Base-by-base conservation (phyloP, 1,139 yeast species). In the Pichia cactophila region DNA sequence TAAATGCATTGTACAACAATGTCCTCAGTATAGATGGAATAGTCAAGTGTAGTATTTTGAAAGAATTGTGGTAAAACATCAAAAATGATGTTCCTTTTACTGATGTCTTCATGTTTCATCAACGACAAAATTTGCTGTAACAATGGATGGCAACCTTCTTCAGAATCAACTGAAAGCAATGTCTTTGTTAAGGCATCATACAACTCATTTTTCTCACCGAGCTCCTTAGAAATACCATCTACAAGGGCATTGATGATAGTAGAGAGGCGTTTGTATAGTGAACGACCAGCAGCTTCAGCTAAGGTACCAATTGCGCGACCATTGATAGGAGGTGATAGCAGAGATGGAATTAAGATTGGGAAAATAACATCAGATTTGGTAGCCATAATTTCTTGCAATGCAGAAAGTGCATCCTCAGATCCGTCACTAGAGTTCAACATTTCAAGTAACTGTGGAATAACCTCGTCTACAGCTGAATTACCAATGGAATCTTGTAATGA, bases 321-420 rank as follows among this genome's bases (percentile, higher is more conserved):
- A 68, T 90, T 89, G 54, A 92, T 81, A 10, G 97, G 97, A 10
- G 90, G 83, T 10, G 81, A 66, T 62, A 90, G 73, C 63, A 94
- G 74, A 0, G 95, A 79, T 46, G 98, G 97, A 53, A 92, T 77
- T 64, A 92, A 77, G 48, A 88, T 85, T 50, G 98, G 97, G 90
- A 94, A 89, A 53, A 92, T 87, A 2, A 86, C 82, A 54, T 88
- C 95, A 7, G 97, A 78, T 65, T 88, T 86, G 12, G 90, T 83
- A 6, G 94, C 80, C 95, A 94, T 88, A 60, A 92, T 85, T 64
- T 89, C 97, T 68, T 86, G 83, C 58, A 94, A 74, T 4, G 98
- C 98, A 50, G 83, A 74, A 56, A 92, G 75, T 0, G 98, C 96
- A 62, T 81, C 78, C 48, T 81, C 90, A 1, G 90, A 80, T 33